Evolutionary conservation across 495 filamentous ascomycete genomes (phyloP).

Genomic region (Aspergillus saccharolyticus): DNA sequence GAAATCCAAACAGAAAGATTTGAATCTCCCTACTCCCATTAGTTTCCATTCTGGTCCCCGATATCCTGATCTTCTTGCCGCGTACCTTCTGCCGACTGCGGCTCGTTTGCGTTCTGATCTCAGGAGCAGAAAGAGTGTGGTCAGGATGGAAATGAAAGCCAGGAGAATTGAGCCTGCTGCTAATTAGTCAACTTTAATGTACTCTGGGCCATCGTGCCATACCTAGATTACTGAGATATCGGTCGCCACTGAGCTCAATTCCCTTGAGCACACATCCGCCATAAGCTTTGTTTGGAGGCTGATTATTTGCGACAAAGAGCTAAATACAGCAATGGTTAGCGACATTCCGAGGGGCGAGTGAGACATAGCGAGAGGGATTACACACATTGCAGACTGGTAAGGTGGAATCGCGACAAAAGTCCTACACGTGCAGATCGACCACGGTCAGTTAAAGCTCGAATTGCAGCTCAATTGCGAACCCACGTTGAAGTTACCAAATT

Average conservation of each 20-base stretch:
- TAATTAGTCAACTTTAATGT: conserved; percentile 1
- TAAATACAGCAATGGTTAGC: conserved; percentile 26
- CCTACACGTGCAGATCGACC: conserved; percentile 40
- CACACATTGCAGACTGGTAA: conserved; percentile 95
- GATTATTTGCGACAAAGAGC: conserved; percentile 47
- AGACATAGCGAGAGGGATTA: conserved; percentile 17
- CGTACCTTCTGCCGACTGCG: conserved; percentile 87
- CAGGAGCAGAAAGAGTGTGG: conserved; percentile 61
- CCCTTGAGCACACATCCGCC: conserved; percentile 68
- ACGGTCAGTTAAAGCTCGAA: conserved; percentile 10
- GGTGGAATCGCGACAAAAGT: conserved; percentile 95
- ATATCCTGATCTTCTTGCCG: neutral
- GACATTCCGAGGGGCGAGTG: conserved; percentile 6
- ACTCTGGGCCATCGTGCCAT: conserved; percentile 23
- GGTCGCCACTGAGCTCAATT: conserved; percentile 59
- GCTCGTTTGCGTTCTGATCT: conserved; percentile 89
- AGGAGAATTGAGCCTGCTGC: conserved; percentile 82
- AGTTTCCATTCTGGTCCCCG: neutral
- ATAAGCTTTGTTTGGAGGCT: conserved; percentile 48
- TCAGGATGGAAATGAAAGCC: conserved; percentile 67
- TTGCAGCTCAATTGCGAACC: conserved; percentile 30
- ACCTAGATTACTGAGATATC: conserved; percentile 81
- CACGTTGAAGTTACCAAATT: conserved; percentile 90
- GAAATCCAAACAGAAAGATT: conserved; percentile 81
- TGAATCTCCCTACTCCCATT: conserved; percentile 76